A percentile compares a stretch with the other conserved stretches of the same genome.
Conservation (phyloP, 176 grass and related monocot genomes). For the Aegilops umbellulata region DNA sequence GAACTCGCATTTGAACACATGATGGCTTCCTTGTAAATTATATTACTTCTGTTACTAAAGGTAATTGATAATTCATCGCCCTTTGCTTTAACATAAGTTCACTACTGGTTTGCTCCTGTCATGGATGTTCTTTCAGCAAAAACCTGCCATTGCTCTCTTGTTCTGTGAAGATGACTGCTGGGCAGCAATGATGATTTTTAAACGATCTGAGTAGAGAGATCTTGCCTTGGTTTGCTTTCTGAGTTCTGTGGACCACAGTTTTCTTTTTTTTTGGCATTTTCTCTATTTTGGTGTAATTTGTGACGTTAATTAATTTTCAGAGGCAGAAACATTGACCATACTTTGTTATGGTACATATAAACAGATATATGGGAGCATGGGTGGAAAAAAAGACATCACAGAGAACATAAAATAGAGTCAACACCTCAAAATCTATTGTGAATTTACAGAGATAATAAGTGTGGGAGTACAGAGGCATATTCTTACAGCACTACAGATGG, state of each 20-base stretch:
- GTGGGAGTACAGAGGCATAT: background rate
- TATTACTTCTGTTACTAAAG: background rate
- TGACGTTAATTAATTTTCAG: constrained; percentile 15
- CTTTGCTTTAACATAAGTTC: background rate
- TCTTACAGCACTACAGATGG: constrained; percentile 2
- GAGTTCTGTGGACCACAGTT: background rate
- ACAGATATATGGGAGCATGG: background rate
- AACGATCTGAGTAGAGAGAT: background rate
- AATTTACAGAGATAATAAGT: constrained; percentile 22
- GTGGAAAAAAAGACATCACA: background rate
- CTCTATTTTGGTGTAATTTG: background rate
- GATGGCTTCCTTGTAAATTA: background rate
- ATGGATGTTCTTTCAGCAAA: background rate
- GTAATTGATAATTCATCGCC: background rate
- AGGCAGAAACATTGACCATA: background rate
- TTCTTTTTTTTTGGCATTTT: background rate
- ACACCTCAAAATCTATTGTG: constrained; percentile 7
- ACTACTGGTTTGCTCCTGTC: background rate
- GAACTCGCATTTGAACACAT: constrained; percentile 16
- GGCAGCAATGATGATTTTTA: background rate
- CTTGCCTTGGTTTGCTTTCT: constrained; percentile 3
- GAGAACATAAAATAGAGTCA: background rate
- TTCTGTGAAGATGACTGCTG: background rate
- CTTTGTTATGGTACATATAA: background rate
- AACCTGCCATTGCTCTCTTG: background rate